Conservation (phyloP, 2,329 filamentous ascomycete genomes). For the Colletotrichum salicis region DNA sequence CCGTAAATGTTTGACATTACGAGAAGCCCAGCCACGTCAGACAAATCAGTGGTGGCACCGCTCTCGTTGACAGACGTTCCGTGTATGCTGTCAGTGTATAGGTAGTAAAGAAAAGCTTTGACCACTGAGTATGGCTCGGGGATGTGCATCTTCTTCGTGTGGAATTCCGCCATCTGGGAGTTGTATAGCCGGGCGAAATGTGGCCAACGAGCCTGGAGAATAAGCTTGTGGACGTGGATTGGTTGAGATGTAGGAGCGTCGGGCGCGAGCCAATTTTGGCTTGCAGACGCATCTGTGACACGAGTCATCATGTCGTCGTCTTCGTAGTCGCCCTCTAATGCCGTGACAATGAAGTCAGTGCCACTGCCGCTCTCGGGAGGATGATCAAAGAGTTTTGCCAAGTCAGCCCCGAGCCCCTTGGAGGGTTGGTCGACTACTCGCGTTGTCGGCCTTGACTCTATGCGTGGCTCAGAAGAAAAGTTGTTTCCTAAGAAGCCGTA, state of each 20-base stretch:
- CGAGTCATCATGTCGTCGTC: constrained; percentile 71
- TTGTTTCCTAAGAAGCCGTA: constrained; percentile 92
- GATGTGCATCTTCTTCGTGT: constrained; percentile 97
- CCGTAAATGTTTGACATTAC: constrained; percentile 99
- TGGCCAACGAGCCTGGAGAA: constrained; percentile 94
- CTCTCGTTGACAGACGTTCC: constrained; percentile 62
- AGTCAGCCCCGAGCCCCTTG: constrained; percentile 81
- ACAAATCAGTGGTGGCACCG: constrained; percentile 79
- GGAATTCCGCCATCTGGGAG: constrained; percentile 96
- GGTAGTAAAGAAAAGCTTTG: constrained; percentile 92
- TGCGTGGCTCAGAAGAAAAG: constrained; percentile 64
- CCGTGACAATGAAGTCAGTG: constrained; percentile 91
- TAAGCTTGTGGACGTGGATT: constrained; percentile 95
- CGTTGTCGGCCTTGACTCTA: constrained; percentile 61
- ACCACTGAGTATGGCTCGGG: constrained; percentile 96
- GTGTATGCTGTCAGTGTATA: constrained; percentile 94
- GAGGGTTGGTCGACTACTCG: constrained; percentile 65
- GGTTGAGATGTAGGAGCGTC: constrained; percentile 78
- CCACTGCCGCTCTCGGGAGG: constrained; percentile 86
- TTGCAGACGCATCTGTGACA: constrained; percentile 52
- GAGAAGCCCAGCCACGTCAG: constrained; percentile 90
- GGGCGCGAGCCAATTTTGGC: constrained; percentile 68
- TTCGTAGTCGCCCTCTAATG: constrained; percentile 80
- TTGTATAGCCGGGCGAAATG: constrained; percentile 94
- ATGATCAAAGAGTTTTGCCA: constrained; percentile 88